phyloP scores from a whole-genome alignment of 225 moss, liverwort and hornwort species.

The Pleurozium schreberi region DNA sequence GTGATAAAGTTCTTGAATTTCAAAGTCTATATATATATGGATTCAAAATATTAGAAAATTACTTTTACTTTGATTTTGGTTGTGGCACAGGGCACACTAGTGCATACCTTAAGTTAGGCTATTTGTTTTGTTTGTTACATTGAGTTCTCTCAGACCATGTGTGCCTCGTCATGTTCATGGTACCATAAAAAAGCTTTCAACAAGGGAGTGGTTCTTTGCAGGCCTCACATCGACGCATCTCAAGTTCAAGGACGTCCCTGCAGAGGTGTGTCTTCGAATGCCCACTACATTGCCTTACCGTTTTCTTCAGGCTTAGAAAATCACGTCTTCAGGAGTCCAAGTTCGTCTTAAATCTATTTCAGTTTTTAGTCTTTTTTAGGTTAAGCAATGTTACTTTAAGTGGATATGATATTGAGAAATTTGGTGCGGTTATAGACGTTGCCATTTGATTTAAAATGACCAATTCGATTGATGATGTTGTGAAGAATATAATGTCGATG shows the following conservation, averaged over 20 bases:
- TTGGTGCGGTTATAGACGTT: neutral
- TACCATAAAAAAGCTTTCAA: no score
- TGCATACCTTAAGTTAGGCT: no score
- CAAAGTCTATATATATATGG: no score
- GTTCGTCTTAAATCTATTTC: neutral
- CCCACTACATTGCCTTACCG: neutral
- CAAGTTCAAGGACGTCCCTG: neutral
- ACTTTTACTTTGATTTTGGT: no score
- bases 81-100: no score
- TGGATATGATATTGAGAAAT: neutral
- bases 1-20: no score
- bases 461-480: neutral
- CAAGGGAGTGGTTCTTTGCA: conserved; percentile 11
- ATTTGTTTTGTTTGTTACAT: no score
- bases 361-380: neutral
- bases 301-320: neutral
- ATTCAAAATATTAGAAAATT: no score
- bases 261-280: conserved; percentile 8
- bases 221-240: neutral
- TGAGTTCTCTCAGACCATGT: no score
- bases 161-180: no score
- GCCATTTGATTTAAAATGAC: neutral
- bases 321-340: neutral
- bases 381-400: neutral
- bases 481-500: neutral